phyloP scores from a whole-genome alignment of 371 early-diverging fungal genomes.

The Chytridium lagenaria region DNA sequence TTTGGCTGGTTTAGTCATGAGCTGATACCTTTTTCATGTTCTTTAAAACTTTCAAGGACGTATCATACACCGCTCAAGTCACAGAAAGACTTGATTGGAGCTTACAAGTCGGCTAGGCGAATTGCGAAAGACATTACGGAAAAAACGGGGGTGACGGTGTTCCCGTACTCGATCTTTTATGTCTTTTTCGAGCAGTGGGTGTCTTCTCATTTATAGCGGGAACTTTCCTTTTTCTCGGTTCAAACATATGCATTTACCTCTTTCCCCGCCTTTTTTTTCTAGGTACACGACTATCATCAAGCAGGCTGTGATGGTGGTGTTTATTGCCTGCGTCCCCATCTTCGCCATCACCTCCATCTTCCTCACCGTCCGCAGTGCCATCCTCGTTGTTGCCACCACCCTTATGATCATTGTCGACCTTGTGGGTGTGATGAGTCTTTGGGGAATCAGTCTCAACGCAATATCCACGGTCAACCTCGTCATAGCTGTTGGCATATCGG shows the following conservation, averaged over 20 bases:
- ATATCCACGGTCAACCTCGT: slow-evolving; percentile 1
- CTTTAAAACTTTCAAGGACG: no score
- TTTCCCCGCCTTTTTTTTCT: not conserved
- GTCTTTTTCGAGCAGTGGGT: slow-evolving; percentile 9
- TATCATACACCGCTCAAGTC: slow-evolving; percentile 6
- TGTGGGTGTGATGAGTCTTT: not conserved
- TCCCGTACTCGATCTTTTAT: slow-evolving; percentile 5
- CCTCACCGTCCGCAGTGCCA: not conserved
- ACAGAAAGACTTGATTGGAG: not conserved
- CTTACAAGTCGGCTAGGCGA: not conserved
- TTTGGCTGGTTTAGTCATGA: no score
- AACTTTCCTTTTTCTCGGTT: no score
- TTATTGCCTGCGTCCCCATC: not conserved
- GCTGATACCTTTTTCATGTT: no score
- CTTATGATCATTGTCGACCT: slow-evolving; percentile 7
- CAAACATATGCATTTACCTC: no score
- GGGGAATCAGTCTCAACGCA: not conserved
- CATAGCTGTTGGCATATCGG: slow-evolving; percentile 1
- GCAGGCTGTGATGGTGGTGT: not conserved
- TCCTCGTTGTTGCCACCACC: not conserved
- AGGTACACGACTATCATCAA: slow-evolving; percentile 3
- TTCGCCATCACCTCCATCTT: not conserved
- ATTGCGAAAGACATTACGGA: not conserved
- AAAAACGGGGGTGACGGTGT: not conserved
- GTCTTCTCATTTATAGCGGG: no score